A percentile compares a stretch with the other conserved stretches of the same genome.
phyloP scores from a whole-genome alignment of 352 stramenopile genomes.

The Globisporangium camurandrum region DNA sequence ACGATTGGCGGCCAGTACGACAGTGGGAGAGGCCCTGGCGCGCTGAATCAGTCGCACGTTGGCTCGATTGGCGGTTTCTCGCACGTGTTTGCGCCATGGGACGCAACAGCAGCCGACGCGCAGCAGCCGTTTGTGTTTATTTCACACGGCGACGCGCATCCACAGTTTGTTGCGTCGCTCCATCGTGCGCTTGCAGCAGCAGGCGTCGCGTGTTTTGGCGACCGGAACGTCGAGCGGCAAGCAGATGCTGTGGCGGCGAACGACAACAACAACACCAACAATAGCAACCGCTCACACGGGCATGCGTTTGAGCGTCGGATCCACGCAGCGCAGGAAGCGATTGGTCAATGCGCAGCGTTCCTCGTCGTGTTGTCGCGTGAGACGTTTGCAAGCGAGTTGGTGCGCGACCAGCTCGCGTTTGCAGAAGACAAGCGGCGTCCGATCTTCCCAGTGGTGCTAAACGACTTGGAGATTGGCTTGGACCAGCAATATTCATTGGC shows the following conservation, averaged over 20 bases:
- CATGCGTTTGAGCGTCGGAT: slow-evolving; percentile 71
- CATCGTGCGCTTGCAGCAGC: slow-evolving; percentile 45
- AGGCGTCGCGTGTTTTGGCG: slow-evolving; percentile 54
- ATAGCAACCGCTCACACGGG: too few relatives aligned
- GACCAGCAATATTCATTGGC: slow-evolving; percentile 81
- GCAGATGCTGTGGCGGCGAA: too few relatives aligned
- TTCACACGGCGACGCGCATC: slow-evolving; percentile 67
- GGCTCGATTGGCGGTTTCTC: too few relatives aligned
- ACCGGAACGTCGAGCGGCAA: slow-evolving; percentile 48
- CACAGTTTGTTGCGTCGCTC: slow-evolving; percentile 60
- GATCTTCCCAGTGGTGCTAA: slow-evolving; percentile 76
- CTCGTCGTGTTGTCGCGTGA: slow-evolving; percentile 71
- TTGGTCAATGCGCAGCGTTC: slow-evolving; percentile 70
- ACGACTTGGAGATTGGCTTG: slow-evolving; percentile 61
- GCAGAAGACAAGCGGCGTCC: slow-evolving; percentile 77
- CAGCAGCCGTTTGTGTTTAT: slow-evolving; percentile 62
- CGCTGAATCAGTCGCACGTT: too few relatives aligned
- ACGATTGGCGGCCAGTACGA: background rate
- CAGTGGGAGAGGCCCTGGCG: too few relatives aligned
- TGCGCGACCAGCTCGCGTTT: slow-evolving; percentile 76
- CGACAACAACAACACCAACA: too few relatives aligned
- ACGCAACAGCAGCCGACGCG: slow-evolving; percentile 19
- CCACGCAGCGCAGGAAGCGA: slow-evolving; percentile 68
- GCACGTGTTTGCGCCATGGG: slow-evolving; percentile 53
- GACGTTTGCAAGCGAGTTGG: slow-evolving; percentile 61